Evolutionary conservation across 148 eudicot species (phyloP).

Genomic region (Diospyros lotus): DNA sequence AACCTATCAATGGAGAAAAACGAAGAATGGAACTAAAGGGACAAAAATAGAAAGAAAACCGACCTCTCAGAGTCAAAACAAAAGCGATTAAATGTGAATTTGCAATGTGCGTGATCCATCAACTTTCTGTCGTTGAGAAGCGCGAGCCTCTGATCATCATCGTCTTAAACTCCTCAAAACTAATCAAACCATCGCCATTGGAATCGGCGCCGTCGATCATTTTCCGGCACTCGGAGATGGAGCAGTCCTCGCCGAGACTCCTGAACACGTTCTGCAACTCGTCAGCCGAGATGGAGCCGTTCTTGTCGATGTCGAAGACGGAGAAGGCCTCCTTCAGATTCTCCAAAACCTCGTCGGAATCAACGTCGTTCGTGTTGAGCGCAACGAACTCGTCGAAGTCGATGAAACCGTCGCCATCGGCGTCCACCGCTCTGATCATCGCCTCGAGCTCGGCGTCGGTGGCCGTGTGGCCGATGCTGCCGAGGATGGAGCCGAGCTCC

Average conservation of each 20-base stretch:
- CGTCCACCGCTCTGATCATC: constrained; percentile 43
- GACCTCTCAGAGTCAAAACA: too few relatives aligned
- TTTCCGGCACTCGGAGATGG: constrained; percentile 36
- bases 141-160: constrained; percentile 37
- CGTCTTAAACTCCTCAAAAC: constrained; percentile 36
- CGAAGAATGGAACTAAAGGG: too few relatives aligned
- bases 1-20: too few relatives aligned
- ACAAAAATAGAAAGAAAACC: too few relatives aligned
- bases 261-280: constrained; percentile 41
- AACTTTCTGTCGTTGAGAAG: neutral
- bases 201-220: constrained; percentile 47
- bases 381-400: constrained; percentile 42
- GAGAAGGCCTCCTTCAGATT: constrained; percentile 42
- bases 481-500: constrained; percentile 39
- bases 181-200: constrained; percentile 43
- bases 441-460: constrained; percentile 24
- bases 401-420: constrained; percentile 48
- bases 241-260: constrained; percentile 43
- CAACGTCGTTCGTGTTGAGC: constrained; percentile 41
- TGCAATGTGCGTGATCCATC: too few relatives aligned
- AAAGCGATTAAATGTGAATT: too few relatives aligned
- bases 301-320: constrained; percentile 42
- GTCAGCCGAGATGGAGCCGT: constrained; percentile 38
- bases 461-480: constrained; percentile 29
- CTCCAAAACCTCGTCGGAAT: constrained; percentile 31